Evolutionary conservation across 345 rosid species (phyloP), one percentile per base, ranked within the genome.

Genomic region (Citrus mangshanensis): DNA sequence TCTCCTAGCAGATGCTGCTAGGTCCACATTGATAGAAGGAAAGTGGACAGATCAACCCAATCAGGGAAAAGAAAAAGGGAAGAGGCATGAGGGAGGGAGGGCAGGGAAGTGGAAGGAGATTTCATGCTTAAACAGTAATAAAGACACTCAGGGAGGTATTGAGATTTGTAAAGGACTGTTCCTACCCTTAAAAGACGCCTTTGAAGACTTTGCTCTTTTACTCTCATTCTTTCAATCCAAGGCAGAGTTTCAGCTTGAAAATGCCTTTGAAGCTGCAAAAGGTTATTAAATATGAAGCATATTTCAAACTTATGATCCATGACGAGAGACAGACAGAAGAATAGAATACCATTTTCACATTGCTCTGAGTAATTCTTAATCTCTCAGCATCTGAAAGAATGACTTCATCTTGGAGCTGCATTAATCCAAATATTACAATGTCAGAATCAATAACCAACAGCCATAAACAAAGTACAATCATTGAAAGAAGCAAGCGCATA

Each of bases 231-330:
- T 78, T 97, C 86, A 60, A 92, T 94, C 91, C 93, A 86, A 28
- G 98, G 98, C 84, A 93, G 92, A 64, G 95, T 90, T 70, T 93
- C 95, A 73, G 98, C 98, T 89, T 94, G 98, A 83, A 94, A 88
- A 91, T 97, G 98, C 82, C 98, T 90, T 83, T 97, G 99, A 77
- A 97, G 97, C 99, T 93, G 91, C 86, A 70, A 82, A 75, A 42
- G 59, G 32, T 49, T 64, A 72, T 56, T 27, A 68, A 25, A 27
- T 58, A 46, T 76, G 16, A 82, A 78, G 28, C 79, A 76, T 21
- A 77, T 61, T 74, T 73, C 58, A 60, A 32, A 66, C 16, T 55
- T 55, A 19, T 67, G 75, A 74, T 67, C 77, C 4, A 68, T 21
- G 3, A 46, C 68, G 28, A 77, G 35, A 24, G 24, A 46, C 6